These are phyloP conservation scores for Tylopilus balloui DNA, from an alignment of 768 basidiomycete species.

Conservation along the genomic window DNA sequence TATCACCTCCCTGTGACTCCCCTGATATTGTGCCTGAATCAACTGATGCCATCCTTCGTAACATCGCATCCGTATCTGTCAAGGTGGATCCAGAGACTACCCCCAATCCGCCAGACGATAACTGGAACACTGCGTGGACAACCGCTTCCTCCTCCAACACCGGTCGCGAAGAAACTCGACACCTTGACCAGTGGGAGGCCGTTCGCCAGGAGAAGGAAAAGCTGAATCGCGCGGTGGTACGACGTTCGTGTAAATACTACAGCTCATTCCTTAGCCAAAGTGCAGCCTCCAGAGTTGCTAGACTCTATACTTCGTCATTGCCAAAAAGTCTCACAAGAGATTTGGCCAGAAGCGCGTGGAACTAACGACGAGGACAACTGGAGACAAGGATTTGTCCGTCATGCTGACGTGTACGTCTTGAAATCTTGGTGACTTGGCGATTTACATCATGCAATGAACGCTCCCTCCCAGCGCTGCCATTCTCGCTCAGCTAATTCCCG, in stretches of 20 bases:
- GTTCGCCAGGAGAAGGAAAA: conserved; percentile 55
- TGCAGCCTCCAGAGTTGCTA: conserved; percentile 66
- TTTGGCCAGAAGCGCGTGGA: conserved; percentile 46
- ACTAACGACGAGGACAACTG: conserved; percentile 32
- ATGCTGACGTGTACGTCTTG: conserved; percentile 56
- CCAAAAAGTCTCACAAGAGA: conserved; percentile 44
- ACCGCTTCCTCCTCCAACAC: conserved; percentile 14
- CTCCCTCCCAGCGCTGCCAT: conserved; percentile 36
- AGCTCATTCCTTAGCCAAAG: conserved; percentile 17
- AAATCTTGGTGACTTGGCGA: background rate
- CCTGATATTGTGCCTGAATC: conserved; percentile 7
- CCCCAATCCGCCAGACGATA: conserved; percentile 9
- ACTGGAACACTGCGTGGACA: conserved; percentile 44
- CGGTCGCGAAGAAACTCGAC: conserved; percentile 17
- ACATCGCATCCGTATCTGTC: conserved; percentile 38
- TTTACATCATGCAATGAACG: conserved; percentile 3
- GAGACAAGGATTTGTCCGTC: conserved; percentile 42
- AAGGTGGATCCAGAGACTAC: background rate
- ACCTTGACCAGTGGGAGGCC: conserved; percentile 63
- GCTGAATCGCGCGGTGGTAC: conserved; percentile 61
- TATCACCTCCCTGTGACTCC: background rate
- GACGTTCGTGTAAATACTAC: conserved; percentile 26
- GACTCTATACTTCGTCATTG: conserved; percentile 52
- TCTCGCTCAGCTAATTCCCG: conserved; percentile 45
- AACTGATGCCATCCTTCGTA: conserved; percentile 29